Percentiles rank a stretch among this genome's conserved stretches.
phyloP scores from a whole-genome alignment of 2,329 filamentous ascomycete genomes.

The Dactylellina cionopaga region DNA sequence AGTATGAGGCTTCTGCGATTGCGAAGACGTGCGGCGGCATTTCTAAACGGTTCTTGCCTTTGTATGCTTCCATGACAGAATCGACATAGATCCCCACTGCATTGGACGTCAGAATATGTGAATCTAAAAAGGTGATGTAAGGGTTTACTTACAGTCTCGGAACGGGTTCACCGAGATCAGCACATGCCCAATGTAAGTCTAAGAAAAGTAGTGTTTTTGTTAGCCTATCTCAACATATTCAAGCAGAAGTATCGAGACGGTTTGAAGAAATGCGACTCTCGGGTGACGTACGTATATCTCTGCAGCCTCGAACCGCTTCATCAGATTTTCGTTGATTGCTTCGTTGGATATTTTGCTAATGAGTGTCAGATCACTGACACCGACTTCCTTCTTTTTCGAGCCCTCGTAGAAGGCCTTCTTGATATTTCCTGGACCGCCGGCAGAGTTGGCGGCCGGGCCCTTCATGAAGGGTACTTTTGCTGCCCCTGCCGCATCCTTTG shows the following conservation, averaged over 20 bases:
- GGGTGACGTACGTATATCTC: slow-evolving; percentile 82
- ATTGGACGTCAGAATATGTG: slow-evolving; percentile 60
- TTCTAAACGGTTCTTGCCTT: slow-evolving; percentile 93
- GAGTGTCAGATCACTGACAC: slow-evolving; percentile 94
- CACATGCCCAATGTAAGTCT: slow-evolving; percentile 98
- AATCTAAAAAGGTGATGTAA: neutral
- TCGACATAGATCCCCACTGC: slow-evolving; percentile 97
- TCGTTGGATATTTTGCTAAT: slow-evolving; percentile 99
- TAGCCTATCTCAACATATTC: neutral
- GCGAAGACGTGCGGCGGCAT: slow-evolving; percentile 98
- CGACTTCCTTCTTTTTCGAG: slow-evolving; percentile 98
- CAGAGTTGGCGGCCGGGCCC: slow-evolving; percentile 61
- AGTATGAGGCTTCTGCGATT: slow-evolving; percentile 82
- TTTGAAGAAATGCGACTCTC: slow-evolving; percentile 68
- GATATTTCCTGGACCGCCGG: slow-evolving; percentile 72
- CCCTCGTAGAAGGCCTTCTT: slow-evolving; percentile 97
- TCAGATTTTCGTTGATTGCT: slow-evolving; percentile 98
- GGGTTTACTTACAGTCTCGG: slow-evolving; percentile 85
- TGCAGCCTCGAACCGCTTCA: slow-evolving; percentile 95
- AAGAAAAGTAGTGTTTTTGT: slow-evolving; percentile 61
- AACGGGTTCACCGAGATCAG: slow-evolving; percentile 98
- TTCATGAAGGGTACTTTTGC: slow-evolving; percentile 58
- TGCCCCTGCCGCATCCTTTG: slow-evolving; percentile 63
- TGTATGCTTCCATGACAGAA: slow-evolving; percentile 98
- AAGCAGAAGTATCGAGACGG: neutral